Percentiles rank a stretch among this genome's conserved stretches.
Conservation (phyloP, 2,329 filamentous ascomycete genomes). For the Aspergillus sp. region DNA sequence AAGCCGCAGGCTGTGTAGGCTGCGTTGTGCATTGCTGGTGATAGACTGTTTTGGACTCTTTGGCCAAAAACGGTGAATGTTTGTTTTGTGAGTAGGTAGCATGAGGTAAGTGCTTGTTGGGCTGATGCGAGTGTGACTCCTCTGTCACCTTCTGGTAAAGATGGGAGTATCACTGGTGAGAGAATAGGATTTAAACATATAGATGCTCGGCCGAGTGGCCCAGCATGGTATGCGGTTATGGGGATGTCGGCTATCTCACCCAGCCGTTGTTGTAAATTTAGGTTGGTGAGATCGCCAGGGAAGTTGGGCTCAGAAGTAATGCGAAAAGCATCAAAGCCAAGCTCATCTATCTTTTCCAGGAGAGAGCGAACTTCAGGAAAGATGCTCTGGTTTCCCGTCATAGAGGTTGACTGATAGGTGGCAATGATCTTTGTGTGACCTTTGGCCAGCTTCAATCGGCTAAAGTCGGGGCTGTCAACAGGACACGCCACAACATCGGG, state of each 20-base stretch:
- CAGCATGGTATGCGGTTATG: background rate
- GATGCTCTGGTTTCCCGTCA: background rate
- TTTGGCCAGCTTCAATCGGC: background rate
- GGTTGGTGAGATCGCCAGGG: background rate
- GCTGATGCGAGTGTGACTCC: background rate
- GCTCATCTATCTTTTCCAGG: background rate
- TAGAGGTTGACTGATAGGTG: background rate
- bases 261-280: background rate
- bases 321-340: background rate
- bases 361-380: background rate
- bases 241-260: background rate
- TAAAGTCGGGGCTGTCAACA: background rate
- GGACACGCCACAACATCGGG: background rate
- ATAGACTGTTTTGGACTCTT: slow-evolving; percentile 25
- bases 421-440: background rate
- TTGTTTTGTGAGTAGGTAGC: background rate
- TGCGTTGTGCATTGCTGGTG: slow-evolving; percentile 31
- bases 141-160: background rate
- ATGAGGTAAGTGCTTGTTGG: background rate
- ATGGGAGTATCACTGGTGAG: background rate
- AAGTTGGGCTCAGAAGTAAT: background rate
- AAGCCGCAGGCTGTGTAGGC: slow-evolving; percentile 27
- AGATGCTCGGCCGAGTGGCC: background rate
- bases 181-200: background rate
- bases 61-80: slow-evolving; percentile 29